Evolutionary conservation across 1,284 basidiomycete genomes (phyloP).

Genomic region (Erythrobasidium hasegawianum): DNA sequence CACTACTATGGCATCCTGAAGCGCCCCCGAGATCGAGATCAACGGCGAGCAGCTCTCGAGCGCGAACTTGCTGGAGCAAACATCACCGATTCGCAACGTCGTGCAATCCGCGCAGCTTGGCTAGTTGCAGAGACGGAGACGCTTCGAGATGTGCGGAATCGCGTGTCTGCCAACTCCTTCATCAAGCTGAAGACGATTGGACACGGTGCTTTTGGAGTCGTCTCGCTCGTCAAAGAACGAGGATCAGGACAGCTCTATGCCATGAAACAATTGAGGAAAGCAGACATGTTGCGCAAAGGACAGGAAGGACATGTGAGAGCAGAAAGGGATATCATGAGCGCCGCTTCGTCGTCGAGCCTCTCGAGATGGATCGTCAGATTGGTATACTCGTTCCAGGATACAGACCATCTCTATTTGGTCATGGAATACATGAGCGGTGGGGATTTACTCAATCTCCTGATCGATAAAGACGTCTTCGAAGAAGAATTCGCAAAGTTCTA

Average conservation of each 20-base stretch:
- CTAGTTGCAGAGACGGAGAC: conserved; percentile 81
- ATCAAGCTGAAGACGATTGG: conserved; percentile 90
- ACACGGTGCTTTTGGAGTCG: conserved; percentile 78
- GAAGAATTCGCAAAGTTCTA: conserved; percentile 94
- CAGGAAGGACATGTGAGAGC: conserved; percentile 94
- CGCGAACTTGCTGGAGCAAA: conserved; percentile 72
- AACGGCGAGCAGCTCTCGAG: conserved; percentile 78
- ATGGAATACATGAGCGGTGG: conserved; percentile 75
- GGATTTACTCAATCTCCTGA: conserved; percentile 89
- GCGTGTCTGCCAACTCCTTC: conserved; percentile 80
- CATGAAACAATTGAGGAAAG: conserved; percentile 96
- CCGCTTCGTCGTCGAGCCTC: conserved; percentile 51
- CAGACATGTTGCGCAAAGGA: conserved; percentile 95
- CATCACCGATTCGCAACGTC: conserved; percentile 66
- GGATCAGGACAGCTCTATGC: conserved; percentile 77
- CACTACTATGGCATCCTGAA: conserved; percentile 82
- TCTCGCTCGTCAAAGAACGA: conserved; percentile 81
- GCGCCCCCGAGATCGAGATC: conserved; percentile 66
- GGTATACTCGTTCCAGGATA: conserved; percentile 82
- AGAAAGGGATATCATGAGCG: conserved; percentile 80
- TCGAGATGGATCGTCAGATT: conserved; percentile 92
- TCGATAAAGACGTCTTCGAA: conserved; percentile 87
- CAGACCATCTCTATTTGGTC: conserved; percentile 84
- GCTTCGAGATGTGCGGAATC: conserved; percentile 73
- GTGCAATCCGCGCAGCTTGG: conserved; percentile 70